These are phyloP conservation scores for Chionographis japonica DNA, from an alignment of 106 monocot genomes.

Conservation along the genomic window DNA sequence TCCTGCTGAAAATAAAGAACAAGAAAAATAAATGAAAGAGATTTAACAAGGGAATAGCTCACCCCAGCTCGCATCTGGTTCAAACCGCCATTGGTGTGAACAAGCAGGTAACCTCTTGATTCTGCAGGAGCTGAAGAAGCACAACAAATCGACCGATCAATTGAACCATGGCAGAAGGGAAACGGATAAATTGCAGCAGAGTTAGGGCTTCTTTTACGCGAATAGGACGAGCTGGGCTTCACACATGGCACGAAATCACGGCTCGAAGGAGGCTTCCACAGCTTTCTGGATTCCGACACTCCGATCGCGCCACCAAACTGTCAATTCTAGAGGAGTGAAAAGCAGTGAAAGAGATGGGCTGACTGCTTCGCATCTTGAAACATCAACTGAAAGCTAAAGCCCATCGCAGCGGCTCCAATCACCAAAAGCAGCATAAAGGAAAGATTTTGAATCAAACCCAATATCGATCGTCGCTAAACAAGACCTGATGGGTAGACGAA, in stretches of 20 bases:
- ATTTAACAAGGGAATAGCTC: conserved; percentile 2
- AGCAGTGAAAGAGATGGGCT: conserved; percentile 25
- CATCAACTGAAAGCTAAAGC: not conserved
- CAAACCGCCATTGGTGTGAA: conserved; percentile 87
- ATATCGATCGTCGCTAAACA: no score
- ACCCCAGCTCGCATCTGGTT: conserved; percentile 98
- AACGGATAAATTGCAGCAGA: not conserved
- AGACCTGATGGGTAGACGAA: no score
- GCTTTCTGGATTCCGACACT: conserved; percentile 29
- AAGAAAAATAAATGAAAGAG: not conserved
- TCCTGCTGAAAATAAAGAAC: no score
- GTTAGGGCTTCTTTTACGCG: conserved; percentile 24
- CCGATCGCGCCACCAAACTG: conserved; percentile 41
- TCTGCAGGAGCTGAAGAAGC: conserved; percentile 40
- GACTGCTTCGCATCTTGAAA: conserved; percentile 10
- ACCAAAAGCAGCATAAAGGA: no score
- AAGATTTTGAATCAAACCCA: no score
- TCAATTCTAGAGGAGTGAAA: conserved; percentile 51
- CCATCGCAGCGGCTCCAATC: no score
- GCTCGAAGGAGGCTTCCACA: conserved; percentile 62
- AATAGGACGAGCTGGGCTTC: conserved; percentile 34
- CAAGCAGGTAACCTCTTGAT: conserved; percentile 74
- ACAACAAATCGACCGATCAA: conserved; percentile 8
- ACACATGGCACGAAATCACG: conserved; percentile 57
- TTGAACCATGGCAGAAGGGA: not conserved